phyloP scores from a whole-genome alignment of 2,329 filamentous ascomycete species.

The Xylaria sp. region DNA sequence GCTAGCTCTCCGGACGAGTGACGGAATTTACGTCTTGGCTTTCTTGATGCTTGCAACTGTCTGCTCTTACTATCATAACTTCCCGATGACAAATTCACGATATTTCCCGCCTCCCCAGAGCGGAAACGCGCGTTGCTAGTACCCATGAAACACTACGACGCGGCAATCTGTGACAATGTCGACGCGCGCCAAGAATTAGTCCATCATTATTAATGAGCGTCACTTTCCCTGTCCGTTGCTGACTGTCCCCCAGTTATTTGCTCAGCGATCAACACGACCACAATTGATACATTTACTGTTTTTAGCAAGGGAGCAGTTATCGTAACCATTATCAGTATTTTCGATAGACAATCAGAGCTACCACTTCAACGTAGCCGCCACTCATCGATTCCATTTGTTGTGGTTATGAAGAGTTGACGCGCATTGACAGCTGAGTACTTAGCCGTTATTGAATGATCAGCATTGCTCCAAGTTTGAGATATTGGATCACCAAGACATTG shows the following conservation, averaged over 20 bases:
- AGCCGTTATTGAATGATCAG: constrained; percentile 16
- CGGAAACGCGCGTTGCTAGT: constrained; percentile 20
- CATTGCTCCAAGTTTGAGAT: constrained; percentile 19
- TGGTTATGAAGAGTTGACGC: not conserved
- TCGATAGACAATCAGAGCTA: not conserved
- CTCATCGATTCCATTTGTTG: not conserved
- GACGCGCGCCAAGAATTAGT: constrained; percentile 30
- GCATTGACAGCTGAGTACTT: not conserved
- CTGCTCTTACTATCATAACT: constrained; percentile 10
- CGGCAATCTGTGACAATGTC: constrained; percentile 42
- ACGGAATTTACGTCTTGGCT: constrained; percentile 5
- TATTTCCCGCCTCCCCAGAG: constrained; percentile 13
- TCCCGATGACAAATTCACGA: constrained; percentile 31
- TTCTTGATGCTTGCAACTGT: not conserved
- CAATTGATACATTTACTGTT: constrained; percentile 25
- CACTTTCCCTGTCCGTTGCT: constrained; percentile 3
- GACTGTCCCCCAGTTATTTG: not conserved
- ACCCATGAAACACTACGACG: constrained; percentile 39
- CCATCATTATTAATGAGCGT: constrained; percentile 20
- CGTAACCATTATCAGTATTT: not conserved
- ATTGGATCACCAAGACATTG: not conserved
- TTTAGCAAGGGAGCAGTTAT: constrained; percentile 1
- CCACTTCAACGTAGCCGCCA: not conserved
- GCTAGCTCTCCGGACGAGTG: not conserved
- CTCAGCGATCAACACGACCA: not conserved